phyloP scores from a whole-genome alignment of 108 stramenopile genomes.

The Fragilaria crotonensis region DNA sequence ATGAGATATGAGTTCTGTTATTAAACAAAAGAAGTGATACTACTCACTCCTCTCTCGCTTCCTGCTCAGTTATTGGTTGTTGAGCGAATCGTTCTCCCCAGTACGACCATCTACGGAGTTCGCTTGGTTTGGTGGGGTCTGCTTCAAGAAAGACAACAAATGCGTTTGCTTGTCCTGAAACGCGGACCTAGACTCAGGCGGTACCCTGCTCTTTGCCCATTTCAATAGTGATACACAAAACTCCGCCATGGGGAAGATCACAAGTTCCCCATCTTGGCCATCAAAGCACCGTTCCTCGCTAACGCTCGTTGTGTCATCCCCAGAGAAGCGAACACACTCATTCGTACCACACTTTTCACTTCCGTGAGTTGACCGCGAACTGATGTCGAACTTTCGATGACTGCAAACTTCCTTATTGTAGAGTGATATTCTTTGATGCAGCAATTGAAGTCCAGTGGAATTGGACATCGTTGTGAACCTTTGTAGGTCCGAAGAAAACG shows the following conservation, averaged over 20 bases:
- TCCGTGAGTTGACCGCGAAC: background rate
- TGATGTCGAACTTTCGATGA: background rate
- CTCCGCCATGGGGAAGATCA: background rate
- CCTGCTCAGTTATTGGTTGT: background rate
- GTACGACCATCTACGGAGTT: background rate
- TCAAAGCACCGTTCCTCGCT: background rate
- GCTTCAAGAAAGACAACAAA: background rate
- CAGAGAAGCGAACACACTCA: background rate
- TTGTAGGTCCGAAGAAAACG: constrained; percentile 7
- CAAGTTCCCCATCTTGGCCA: background rate
- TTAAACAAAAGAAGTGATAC: too few species aligned
- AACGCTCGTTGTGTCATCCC: constrained; percentile 5
- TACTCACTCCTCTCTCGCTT: too few species aligned
- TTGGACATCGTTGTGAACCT: background rate
- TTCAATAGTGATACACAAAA: constrained; percentile 3
- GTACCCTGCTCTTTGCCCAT: background rate
- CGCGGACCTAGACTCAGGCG: background rate
- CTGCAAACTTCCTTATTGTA: constrained; percentile 4
- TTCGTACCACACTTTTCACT: background rate
- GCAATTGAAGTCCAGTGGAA: constrained; percentile 7
- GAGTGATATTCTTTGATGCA: constrained; percentile 1
- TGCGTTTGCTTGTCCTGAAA: background rate
- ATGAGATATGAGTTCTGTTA: too few species aligned
- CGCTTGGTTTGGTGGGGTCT: background rate
- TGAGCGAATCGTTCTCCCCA: background rate